Base-by-base conservation (phyloP, 2,329 filamentous ascomycete genomes). In the Xylaria sp. region DNA sequence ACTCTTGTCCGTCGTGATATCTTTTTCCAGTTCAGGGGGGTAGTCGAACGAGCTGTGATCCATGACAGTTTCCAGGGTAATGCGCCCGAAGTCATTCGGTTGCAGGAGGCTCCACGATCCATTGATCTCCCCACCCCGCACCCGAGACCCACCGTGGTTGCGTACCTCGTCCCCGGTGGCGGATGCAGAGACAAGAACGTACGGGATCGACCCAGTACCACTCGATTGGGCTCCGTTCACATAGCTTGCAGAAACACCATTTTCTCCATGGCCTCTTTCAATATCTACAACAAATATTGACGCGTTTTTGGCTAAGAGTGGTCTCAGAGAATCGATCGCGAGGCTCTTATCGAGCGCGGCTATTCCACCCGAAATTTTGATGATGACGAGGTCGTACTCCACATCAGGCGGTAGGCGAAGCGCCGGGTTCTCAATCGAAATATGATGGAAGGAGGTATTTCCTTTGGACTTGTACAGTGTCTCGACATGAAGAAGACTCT, bases 381-480 rank as follows among this genome's bases (percentile, higher is more conserved):
- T 14, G 45, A 70, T 68, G 8, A 45, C 47, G 4, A 70, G 69
- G 30, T 66, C 65, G 24, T 64, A 66, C 19, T 60, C 64, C 2
- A 14, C 4, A 1, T 54, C 45, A 7, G 39, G 9, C 5, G 60
- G 60, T 3, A 69, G 47, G 2, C 57, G 27, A 27, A 62, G 39
- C 3, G 48, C 36, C 19, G n/a, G 8, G 5, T 60, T 55, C 6
- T 62, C 47, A 2, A 47, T 32, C 6, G 8, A 47, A n/a, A 67
- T 47, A 8, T 39, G 56, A 48, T 58, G 59, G 51, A 68, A 68
- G 4, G 65, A 63, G 4, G 21, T 27, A 39, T 57, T 66, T 11
- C 51, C 42, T 39, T 58, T 70, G 19, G 24, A 14, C 5, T 11
- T 11, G 24, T 64, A 61, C 19, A 39, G 8, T 9, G 58, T 55